phyloP scores from a whole-genome alignment of 2,329 filamentous ascomycete species.

The Pleurostoma richardsiae region DNA sequence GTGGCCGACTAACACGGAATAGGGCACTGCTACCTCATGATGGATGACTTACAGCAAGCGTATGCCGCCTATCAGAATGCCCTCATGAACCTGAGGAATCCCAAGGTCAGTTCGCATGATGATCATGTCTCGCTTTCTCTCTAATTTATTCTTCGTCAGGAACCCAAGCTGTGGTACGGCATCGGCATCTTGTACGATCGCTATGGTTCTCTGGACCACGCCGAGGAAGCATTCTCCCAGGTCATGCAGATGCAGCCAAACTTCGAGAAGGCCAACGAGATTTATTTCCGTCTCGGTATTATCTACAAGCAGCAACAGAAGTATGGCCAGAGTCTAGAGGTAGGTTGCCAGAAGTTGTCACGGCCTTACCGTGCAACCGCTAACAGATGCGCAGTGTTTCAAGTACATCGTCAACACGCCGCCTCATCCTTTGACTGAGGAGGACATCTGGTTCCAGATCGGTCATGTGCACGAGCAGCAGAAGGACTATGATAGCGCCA shows the following conservation, averaged over 20 bases:
- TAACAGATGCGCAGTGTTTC: slow-evolving; percentile 66
- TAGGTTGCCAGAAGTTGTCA: slow-evolving; percentile 33
- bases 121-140: background rate
- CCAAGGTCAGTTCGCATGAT: slow-evolving; percentile 60
- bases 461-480: slow-evolving; percentile 98
- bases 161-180: slow-evolving; percentile 97
- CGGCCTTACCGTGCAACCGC: slow-evolving; percentile 8
- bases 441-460: slow-evolving; percentile 99
- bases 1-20: slow-evolving; percentile 13
- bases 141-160: slow-evolving; percentile 39
- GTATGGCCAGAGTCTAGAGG: slow-evolving; percentile 86
- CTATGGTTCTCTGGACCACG: slow-evolving; percentile 93
- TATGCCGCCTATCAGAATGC: slow-evolving; percentile 97
- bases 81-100: slow-evolving; percentile 84
- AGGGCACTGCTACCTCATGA: slow-evolving; percentile 99
- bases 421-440: slow-evolving; percentile 86
- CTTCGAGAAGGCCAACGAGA: slow-evolving; percentile 98
- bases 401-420: slow-evolving; percentile 95
- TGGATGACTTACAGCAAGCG: slow-evolving; percentile 94
- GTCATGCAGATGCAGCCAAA: slow-evolving; percentile 98
- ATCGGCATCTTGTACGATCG: slow-evolving; percentile 97
- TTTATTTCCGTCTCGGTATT: slow-evolving; percentile 97
- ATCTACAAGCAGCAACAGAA: slow-evolving; percentile 99
- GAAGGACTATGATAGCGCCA: slow-evolving; percentile 94
- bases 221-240: slow-evolving; percentile 95